A percentile compares a stretch with the other conserved stretches of the same genome.
These are phyloP conservation scores for Hansfordia pulvinata DNA, from an alignment of 2,329 filamentous ascomycete species.

Conservation along the genomic window DNA sequence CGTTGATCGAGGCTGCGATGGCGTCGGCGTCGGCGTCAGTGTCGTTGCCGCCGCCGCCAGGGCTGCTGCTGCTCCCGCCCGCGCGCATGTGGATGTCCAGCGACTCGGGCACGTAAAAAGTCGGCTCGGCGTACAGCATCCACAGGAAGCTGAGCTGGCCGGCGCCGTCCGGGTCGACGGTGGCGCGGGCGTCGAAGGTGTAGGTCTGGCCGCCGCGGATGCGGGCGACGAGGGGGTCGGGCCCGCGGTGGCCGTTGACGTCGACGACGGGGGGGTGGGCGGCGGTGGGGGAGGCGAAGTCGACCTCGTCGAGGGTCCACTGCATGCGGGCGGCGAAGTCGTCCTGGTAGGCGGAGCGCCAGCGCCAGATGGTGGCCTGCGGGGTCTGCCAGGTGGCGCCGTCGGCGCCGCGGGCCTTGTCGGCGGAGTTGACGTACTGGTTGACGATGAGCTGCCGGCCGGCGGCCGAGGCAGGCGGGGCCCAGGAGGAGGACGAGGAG, in stretches of 20 bases:
- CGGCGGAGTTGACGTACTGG: constrained; percentile 2
- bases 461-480: not conserved
- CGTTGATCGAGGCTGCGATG: too few species aligned
- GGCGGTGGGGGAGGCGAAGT: constrained; percentile 6
- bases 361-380: constrained; percentile 9
- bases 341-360: constrained; percentile 10
- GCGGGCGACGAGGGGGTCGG: too few species aligned
- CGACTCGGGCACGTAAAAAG: too few species aligned
- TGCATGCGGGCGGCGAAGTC: constrained; percentile 11
- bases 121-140: not conserved
- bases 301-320: constrained; percentile 6
- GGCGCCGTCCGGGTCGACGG: not conserved
- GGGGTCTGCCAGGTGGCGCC: constrained; percentile 4
- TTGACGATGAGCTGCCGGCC: constrained; percentile 7
- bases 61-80: too few species aligned
- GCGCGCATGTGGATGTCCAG: too few species aligned
- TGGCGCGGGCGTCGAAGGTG: not conserved
- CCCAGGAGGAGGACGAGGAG: constrained; percentile 16
- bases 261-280: constrained; percentile 5
- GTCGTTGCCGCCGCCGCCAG: too few species aligned
- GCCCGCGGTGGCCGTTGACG: not conserved
- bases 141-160: not conserved
- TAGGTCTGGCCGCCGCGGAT: not conserved
- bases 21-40: too few species aligned
- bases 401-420: constrained; percentile 5